Base-by-base conservation (phyloP, 495 filamentous ascomycete genomes). In the Tuber microsphaerosporum region DNA sequence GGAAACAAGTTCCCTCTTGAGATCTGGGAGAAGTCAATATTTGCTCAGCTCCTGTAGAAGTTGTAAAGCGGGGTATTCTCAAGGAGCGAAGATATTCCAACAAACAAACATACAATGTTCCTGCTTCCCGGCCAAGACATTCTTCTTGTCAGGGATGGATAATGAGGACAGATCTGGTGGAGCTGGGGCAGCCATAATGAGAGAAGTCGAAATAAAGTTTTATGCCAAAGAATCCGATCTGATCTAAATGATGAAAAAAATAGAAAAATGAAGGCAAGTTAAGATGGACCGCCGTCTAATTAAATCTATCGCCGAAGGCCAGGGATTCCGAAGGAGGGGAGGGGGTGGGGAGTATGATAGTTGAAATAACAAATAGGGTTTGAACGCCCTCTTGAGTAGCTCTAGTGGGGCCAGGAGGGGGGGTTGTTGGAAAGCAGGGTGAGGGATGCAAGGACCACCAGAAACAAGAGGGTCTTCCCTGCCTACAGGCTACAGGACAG, bases 1-100 rank as follows among this genome's bases (percentile, higher is more conserved):
- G 45, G 92, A 90, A 73, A 98, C 89, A 78, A 99, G 91, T 83
- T 99, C 94, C 80, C 95, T 91, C 85, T 99, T 99, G 72, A 99
- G 89, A 83, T 99, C 94, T 97, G 83, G n/a, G 22, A 73, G 26
- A 14, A 2, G 82, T 88, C 73, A 87, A 81, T 69, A 42, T 41
- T 79, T 46, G 75, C 71, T 51, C 71, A 48, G 71, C 71, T 56
- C 43, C 39, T 6, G 37, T 31, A 72, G 56, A 48, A 76, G 16
- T 12, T 73, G 42, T 19, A 42, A 77, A 82, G 76, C 76, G 79
- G 75, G 77, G 77, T 74, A 73, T 72, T 19, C 48, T 19, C 37
- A 12, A 56, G 72, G 69, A 44, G 41, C 39, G 46, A 45, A 45
- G 22, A 16, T 34, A 65, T 34, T 20, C 31, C 41, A 12, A 73